A percentile compares a stretch with the other conserved stretches of the same genome.
Conservation (phyloP, 352 stramenopile species). For the Phytophthora multivora region DNA sequence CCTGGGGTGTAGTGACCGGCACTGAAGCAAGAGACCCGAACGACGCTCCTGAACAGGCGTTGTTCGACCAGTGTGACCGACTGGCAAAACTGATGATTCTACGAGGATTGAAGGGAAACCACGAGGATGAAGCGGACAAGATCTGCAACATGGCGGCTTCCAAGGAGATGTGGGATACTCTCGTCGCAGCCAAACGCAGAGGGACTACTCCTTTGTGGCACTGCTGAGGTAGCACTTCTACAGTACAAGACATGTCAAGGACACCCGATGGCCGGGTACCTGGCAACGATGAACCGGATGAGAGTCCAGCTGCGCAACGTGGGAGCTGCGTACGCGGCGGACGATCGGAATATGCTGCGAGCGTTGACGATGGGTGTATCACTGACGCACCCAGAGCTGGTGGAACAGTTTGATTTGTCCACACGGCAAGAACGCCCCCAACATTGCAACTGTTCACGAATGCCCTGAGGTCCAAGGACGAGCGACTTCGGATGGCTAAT, state of each 20-base stretch:
- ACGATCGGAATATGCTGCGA: too few relatives aligned
- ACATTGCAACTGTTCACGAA: too few relatives aligned
- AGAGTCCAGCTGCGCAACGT: too few relatives aligned
- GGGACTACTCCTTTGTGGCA: neutral
- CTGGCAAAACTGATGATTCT: constrained; percentile 3
- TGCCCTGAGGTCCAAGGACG: too few relatives aligned
- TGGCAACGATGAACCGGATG: too few relatives aligned
- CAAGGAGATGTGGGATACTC: neutral
- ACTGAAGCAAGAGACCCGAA: neutral
- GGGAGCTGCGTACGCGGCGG: too few relatives aligned
- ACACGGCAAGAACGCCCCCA: too few relatives aligned
- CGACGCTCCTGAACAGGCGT: neutral
- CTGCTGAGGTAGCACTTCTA: neutral
- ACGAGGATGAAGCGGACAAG: neutral
- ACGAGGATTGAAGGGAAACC: neutral
- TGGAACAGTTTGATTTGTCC: too few relatives aligned
- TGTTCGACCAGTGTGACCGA: constrained; percentile 1
- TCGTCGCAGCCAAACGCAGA: neutral
- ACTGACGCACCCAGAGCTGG: too few relatives aligned
- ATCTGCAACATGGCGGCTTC: neutral
- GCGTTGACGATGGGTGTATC: too few relatives aligned
- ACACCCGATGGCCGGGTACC: neutral
- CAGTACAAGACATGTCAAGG: neutral
- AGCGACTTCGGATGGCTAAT: too few relatives aligned
- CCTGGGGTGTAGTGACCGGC: neutral